Evolutionary conservation across 2,329 filamentous ascomycete species (phyloP), one percentile per base, ranked within the genome.

Genomic region (Alternaria infectoria): DNA sequence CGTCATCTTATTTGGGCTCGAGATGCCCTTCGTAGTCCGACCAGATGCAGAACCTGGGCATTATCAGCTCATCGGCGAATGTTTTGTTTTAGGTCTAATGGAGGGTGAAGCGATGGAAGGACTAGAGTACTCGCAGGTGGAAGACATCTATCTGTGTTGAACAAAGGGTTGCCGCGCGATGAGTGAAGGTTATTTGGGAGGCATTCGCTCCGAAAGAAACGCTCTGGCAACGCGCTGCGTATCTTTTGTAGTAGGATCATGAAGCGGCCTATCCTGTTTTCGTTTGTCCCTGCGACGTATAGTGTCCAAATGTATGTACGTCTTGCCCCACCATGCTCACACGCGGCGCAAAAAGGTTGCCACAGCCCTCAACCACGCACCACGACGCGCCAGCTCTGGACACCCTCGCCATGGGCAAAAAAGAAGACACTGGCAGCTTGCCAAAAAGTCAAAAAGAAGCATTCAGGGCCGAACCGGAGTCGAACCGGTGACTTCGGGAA

Each of bases 401-500:
- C n/a, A 0, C n/a, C n/a, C 8, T 40, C 36, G 36, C 9, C 11
- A 2, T 3, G 5, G 9, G 9, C n/a, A 40, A 17, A 40, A 40
- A 40, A 6, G 36, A 17, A 40, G 15, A 40, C 1, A 11, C 36
- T 6, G 8, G 2, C n/a, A 8, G 5, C n/a, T 49, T 25, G 45
- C 2, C 21, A 36, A 40, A 40, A 17, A 23, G 5, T 4, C 32
- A 54, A 40, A 43, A 43, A 30, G 49, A 15, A 17, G 17, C 36
- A 9, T 12, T 25, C 13, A 56, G 54, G 54, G 54, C 54, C 54
- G 54, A 56, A 56, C 54, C 54, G 43, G 54, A 56, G 43, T 56
- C 43, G 54, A 56, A 56, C 54, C 43, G 54, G 54, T 56, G 54
- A 13, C 54, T 56, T 56, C 54, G 54, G 54, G 54, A 56, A 56